Base-by-base conservation (phyloP, 1,139 yeast genomes). In the Kodamaea sp. region DNA sequence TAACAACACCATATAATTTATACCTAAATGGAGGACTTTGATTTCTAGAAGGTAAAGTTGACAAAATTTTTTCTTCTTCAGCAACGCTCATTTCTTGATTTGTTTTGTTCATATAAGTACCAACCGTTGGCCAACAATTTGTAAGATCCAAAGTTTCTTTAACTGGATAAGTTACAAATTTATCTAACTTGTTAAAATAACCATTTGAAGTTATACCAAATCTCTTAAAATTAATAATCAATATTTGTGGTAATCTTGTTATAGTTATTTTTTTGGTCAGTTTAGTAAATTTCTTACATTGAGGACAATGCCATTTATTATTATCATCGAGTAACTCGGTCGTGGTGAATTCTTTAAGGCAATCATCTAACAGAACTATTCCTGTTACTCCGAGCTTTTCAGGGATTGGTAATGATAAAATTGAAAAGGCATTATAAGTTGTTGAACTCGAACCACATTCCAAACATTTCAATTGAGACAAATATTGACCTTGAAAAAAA, bases 251-350 rank as follows among this genome's bases (percentile, higher is more conserved):
- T 30, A 86, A 63, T 41, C 94, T 70, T 1, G 94, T 79, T 11
- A 84, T 81, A 1, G 78, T 71, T 37, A 87, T 70, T 41, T 77
- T 78, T 57, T 86, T 86, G 5, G 86, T 73, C 49, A 89, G 81
- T 40, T 72, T 75, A 23, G 87, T 79, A 43, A 75, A 77, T 48
- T 67, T 67, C 49, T 82, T 81, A 62, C 98, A 92, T 20, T 68
- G 63, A 2, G 97, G 89, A 61, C 98, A 92, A 44, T 78, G 75
- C 97, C 97, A 90, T 45, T 88, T 81, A 56, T 90, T 88, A 41
- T 85, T 82, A 10, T 83, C 88, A 45, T 84, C 95, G 39, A 92
- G 68, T 10, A 78, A 57, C 55, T 88, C 96, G 3, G 70, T 60
- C 7, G 71, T 78, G 1, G 85, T 80, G 55, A 87, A 87, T 49